Conservation (phyloP, 345 rosid species). For the Tarenaya hassleriana region DNA sequence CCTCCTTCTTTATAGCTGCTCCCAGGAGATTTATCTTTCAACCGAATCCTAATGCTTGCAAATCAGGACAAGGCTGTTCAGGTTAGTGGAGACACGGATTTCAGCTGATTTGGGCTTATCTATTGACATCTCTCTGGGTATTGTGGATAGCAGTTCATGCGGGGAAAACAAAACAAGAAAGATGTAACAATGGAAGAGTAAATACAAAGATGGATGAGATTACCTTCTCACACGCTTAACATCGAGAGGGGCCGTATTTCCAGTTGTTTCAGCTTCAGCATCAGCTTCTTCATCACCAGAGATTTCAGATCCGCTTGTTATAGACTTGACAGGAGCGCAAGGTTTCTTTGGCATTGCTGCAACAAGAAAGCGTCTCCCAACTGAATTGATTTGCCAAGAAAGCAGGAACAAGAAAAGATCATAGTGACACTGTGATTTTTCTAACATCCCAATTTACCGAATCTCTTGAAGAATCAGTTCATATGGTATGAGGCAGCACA, state of each 20-base stretch:
- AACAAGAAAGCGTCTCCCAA: slow-evolving; percentile 29
- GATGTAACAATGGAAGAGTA: too few species aligned
- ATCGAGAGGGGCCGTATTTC: slow-evolving; percentile 58
- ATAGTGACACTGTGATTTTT: too few species aligned
- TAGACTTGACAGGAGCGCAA: slow-evolving; percentile 34
- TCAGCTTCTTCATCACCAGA: slow-evolving; percentile 77
- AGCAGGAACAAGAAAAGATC: slow-evolving; percentile 21
- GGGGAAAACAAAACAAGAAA: too few species aligned
- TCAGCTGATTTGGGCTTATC: not conserved
- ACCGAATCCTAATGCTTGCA: not conserved
- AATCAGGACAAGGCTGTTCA: not conserved
- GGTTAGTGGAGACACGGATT: not conserved
- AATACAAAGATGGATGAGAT: slow-evolving; percentile 9
- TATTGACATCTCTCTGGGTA: too few species aligned
- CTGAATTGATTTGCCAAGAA: not conserved
- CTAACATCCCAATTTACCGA: not conserved
- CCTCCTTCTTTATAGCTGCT: not conserved
- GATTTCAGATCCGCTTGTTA: slow-evolving; percentile 80
- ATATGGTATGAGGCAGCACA: not conserved
- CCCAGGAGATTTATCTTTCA: too few species aligned
- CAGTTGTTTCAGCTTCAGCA: slow-evolving; percentile 61
- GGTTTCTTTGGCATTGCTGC: slow-evolving; percentile 35
- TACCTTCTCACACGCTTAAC: slow-evolving; percentile 86
- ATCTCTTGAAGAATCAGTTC: not conserved
- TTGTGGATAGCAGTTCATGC: too few species aligned